phyloP scores from a whole-genome alignment of 768 basidiomycete species.

The Lactarius pseudohatsudake region DNA sequence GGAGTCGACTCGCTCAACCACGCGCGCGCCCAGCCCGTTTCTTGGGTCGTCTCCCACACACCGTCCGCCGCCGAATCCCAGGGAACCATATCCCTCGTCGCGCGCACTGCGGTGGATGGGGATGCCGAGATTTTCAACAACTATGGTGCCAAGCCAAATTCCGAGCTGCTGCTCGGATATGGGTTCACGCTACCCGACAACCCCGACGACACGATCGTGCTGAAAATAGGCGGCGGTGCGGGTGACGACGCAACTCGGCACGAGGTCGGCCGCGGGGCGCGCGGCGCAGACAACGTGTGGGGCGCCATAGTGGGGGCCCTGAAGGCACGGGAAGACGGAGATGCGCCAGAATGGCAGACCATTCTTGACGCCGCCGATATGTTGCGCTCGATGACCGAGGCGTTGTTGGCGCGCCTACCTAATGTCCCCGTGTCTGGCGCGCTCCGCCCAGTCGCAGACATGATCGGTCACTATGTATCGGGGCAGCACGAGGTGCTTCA shows the following conservation, averaged over 20 bases:
- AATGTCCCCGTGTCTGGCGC: constrained; percentile 15
- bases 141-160: constrained; percentile 84
- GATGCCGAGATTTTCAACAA: constrained; percentile 80
- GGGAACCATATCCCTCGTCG: constrained; percentile 59
- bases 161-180: constrained; percentile 90
- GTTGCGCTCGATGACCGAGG: constrained; percentile 65
- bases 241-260: constrained; percentile 43
- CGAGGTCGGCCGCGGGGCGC: constrained; percentile 60
- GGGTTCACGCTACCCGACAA: constrained; percentile 82
- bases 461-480: constrained; percentile 69
- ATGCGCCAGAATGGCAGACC: constrained; percentile 45
- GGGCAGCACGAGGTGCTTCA: constrained; percentile 32
- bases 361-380: constrained; percentile 66
- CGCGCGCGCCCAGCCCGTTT: constrained; percentile 72
- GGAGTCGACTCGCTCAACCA: constrained; percentile 89
- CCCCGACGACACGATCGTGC: constrained; percentile 81
- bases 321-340: constrained; percentile 32
- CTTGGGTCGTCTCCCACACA: constrained; percentile 64
- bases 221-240: constrained; percentile 62
- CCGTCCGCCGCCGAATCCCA: constrained; percentile 17
- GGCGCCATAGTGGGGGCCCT: constrained; percentile 45
- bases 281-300: constrained; percentile 61
- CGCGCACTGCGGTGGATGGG: constrained; percentile 43
- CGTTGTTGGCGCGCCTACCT: constrained; percentile 52
- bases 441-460: constrained; percentile 49